These are phyloP conservation scores for Pseudogymnoascus sp. DNA, from an alignment of 2,329 filamentous ascomycete species.

Conservation along the genomic window DNA sequence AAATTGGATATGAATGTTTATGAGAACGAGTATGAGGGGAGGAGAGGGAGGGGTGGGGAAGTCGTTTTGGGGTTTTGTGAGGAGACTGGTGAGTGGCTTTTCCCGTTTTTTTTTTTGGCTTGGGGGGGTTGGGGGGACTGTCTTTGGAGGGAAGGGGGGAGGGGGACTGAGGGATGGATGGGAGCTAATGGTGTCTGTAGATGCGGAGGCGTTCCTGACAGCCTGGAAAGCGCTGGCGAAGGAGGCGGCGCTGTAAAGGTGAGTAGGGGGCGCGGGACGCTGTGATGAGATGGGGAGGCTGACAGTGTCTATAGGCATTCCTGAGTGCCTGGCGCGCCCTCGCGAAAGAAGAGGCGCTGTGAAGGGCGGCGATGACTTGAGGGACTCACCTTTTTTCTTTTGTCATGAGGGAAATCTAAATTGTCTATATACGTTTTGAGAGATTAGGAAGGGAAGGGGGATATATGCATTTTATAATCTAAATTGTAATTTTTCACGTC, in stretches of 20 bases:
- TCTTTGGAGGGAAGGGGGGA: too few relatives aligned
- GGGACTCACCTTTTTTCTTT: too few relatives aligned
- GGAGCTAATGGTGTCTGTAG: neutral
- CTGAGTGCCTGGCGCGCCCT: neutral
- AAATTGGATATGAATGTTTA: conserved; percentile 56
- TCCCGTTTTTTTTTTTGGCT: neutral
- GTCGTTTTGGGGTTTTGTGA: conserved; percentile 30
- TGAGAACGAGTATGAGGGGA: conserved; percentile 48
- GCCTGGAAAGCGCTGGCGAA: neutral
- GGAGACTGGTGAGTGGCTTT: conserved; percentile 21
- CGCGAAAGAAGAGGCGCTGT: neutral
- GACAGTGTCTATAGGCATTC: neutral
- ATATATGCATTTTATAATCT: too few relatives aligned
- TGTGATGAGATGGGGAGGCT: neutral
- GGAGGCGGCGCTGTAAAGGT: neutral
- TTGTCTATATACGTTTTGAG: too few relatives aligned
- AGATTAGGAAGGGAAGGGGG: too few relatives aligned
- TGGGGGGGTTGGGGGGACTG: too few relatives aligned
- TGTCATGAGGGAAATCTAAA: too few relatives aligned
- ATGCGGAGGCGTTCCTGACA: neutral
- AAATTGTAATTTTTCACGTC: too few relatives aligned
- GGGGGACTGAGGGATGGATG: neutral
- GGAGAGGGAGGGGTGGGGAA: conserved; percentile 39
- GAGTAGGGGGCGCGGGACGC: too few relatives aligned
- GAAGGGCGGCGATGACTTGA: too few relatives aligned